phyloP scores from a whole-genome alignment of 2,329 filamentous ascomycete genomes.

The Alternaria rosae region DNA sequence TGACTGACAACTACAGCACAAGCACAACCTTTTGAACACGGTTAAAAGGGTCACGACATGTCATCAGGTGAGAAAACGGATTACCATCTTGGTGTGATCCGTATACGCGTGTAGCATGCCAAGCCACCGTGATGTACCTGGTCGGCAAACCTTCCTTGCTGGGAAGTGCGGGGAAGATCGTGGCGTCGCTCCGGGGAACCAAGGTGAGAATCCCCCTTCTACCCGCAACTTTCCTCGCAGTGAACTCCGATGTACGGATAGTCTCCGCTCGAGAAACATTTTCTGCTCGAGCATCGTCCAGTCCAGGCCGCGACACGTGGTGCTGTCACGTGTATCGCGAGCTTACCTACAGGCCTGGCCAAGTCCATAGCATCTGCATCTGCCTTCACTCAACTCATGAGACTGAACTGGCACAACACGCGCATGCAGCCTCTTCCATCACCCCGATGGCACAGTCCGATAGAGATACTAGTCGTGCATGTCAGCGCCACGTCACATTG shows the following conservation, averaged over 20 bases:
- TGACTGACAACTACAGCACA: background rate
- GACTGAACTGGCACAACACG: background rate
- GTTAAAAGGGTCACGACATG: background rate
- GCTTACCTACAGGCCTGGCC: background rate
- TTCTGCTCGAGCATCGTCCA: background rate
- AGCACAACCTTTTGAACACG: background rate
- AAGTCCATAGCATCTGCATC: background rate
- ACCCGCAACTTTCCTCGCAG: conserved; percentile 9
- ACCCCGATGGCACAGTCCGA: background rate
- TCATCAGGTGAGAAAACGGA: conserved; percentile 1
- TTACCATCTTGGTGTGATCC: conserved; percentile 11
- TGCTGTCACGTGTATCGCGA: background rate
- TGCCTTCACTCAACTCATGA: background rate
- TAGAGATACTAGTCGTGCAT: background rate
- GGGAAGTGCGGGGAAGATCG: conserved; percentile 14
- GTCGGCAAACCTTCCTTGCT: conserved; percentile 22
- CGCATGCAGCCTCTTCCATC: background rate
- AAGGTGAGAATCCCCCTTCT: background rate
- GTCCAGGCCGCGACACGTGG: background rate
- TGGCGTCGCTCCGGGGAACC: conserved; percentile 11
- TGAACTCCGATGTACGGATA: background rate
- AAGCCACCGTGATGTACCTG: background rate
- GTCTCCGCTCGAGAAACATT: background rate
- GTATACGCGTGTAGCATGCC: conserved; percentile 1
- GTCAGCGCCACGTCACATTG: background rate